Base-by-base conservation (phyloP, 352 stramenopile species). In the Saprolegnia diclina region DNA sequence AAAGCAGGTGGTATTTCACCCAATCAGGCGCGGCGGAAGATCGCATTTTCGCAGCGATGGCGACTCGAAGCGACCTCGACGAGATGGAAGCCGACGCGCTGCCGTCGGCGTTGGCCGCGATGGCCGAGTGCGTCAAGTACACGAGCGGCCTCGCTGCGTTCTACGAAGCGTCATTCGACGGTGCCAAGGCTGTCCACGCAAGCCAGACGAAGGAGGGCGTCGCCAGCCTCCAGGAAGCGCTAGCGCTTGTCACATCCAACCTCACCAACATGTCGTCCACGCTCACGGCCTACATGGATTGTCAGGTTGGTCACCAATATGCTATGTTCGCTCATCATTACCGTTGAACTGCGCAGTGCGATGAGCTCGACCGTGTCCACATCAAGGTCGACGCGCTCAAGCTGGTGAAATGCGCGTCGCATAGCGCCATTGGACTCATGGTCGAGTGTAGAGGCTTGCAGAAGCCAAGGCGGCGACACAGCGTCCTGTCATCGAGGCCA, bases 261-360 rank as follows among this genome's bases (percentile, higher is more conserved):
- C 11, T 59, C 35, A 59, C 52, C 24, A 59, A 59, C n/a, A 1
- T 59, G 11, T 42, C 52, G 13, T 42, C 52, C 11, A 59, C 52
- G 11, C 19, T 59, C 11, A 42, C 52, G 11, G 11, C 52, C 11
- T 59, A 59, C 35, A 59, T 59, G 24, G 52, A 59, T 40, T 59
- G 52, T 40, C 52, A 59, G 52, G 52, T 59, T 48, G 42, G 42
- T 48, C 42, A 48, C 42, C 18, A 35, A 35, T 35, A 59, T 40
- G 24, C 35, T 24, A 11, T 59, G 19, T 59, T 24, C 24, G 52
- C 52, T 59, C 11, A 59, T 19, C 11, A 21, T 16, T 59, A 16
- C 52, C 24, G 24, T 59, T 3, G 13, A 6, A 35, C 13, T 59
- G 9, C 24, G 16, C 19, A 59, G 52, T 42, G 11, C 16, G n/a